Evolutionary conservation across 1,139 yeast species (phyloP), one percentile per base, ranked within the genome.

Genomic region (Protomyces lactucae-debilis): DNA sequence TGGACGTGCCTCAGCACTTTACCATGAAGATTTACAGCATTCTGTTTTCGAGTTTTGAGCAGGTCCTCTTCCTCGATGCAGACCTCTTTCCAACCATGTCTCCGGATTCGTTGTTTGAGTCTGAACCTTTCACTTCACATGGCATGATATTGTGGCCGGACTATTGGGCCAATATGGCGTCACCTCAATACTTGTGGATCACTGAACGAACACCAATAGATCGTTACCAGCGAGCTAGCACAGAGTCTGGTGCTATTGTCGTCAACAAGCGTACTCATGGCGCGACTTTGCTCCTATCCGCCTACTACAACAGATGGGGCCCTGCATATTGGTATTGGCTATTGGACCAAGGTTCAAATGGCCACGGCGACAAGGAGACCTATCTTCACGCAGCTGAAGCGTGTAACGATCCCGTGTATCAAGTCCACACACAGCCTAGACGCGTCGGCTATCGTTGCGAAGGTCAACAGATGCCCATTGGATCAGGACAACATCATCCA

Each of bases 321-420:
- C 95, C 93, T 4, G 80, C 82, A 18, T 84, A 85, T 76, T 90
- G 82, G 72, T 90, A 89, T 74, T 95, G 95, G n/a, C 79, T 90
- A 56, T 82, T 90, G 64, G 85, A 93, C 0, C 96, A 89, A 75
- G 92, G 92, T 14, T 84, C 88, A 0, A 87, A 85, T 65, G 96
- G 97, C 53, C 95, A 88, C 76, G 96, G 96, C 67, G 96, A 90
- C 74, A 90, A 89, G 73, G 97, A 90, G 73, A 88, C 96, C 0
- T 90, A 88, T 72, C 77, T 88, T 3, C 55, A 52, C 9, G 61
- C 61, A 18, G 51, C 51, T 5, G 43, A 48, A 16, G 51, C n/a
- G 18, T 32, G 46, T 37, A 46, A 21, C n/a, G 21, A 46, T 9
- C 36, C 61, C 6, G n/a, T 46, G 18, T 57, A 57, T 35, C 61